These are phyloP conservation scores for Thalia dealbata DNA, from an alignment of 176 grass and related monocot species.

Conservation along the genomic window DNA sequence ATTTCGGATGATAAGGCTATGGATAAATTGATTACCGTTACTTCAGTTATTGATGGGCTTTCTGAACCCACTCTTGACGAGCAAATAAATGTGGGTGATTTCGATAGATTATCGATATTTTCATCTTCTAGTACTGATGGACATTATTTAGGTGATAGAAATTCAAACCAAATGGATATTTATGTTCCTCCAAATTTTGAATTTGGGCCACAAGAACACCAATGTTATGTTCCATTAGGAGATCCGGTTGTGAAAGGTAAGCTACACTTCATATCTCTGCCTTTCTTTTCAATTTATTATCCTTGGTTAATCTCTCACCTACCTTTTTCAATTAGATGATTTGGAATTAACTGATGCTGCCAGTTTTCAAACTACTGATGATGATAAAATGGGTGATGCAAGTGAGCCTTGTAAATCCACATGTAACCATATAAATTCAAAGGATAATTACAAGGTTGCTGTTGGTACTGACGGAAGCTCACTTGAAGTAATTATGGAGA, in stretches of 20 bases:
- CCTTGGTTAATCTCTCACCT: not conserved
- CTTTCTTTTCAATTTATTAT: no score
- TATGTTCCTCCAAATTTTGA: conserved; percentile 11
- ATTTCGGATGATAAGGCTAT: conserved; percentile 15
- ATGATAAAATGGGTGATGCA: not conserved
- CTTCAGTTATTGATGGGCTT: conserved; percentile 21
- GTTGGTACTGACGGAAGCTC: conserved; percentile 34
- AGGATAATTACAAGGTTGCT: conserved; percentile 48
- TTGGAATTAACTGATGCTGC: conserved; percentile 1
- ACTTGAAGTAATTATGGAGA: not conserved
- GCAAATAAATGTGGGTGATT: not conserved
- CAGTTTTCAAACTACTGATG: not conserved
- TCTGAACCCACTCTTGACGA: conserved; percentile 26
- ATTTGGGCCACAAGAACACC: conserved; percentile 10
- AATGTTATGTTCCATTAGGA: conserved; percentile 21
- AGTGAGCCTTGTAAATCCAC: conserved; percentile 35
- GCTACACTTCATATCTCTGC: not conserved
- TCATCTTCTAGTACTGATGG: conserved; percentile 16
- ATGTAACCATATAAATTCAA: conserved; percentile 41
- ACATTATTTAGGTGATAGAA: conserved; percentile 13
- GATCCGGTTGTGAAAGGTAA: conserved; percentile 31
- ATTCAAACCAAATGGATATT: conserved; percentile 24
- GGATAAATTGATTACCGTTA: conserved; percentile 16
- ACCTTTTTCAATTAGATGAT: not conserved
- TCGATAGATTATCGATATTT: not conserved